Conservation (phyloP, 2,329 filamentous ascomycete species). For the Xylariaceae sp. region DNA sequence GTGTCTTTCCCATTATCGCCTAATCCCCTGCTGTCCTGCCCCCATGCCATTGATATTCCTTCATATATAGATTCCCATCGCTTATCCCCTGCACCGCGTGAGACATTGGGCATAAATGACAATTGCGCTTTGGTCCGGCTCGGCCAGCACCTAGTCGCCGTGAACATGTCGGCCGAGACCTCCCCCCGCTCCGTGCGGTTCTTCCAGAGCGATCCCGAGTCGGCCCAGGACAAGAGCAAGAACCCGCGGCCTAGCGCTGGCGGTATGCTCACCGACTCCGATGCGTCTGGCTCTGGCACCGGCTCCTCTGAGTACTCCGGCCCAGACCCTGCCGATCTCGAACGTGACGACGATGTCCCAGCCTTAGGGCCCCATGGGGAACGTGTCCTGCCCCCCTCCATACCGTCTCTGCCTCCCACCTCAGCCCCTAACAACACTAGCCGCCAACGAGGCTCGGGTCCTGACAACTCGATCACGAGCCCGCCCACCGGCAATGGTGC, state of each 20-base stretch:
- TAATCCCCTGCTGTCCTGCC: background rate
- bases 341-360: conserved; percentile 46
- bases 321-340: conserved; percentile 42
- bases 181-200: conserved; percentile 55
- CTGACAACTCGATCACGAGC: conserved; percentile 27
- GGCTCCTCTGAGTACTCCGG: conserved; percentile 43
- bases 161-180: conserved; percentile 38
- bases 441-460: conserved; percentile 37
- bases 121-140: conserved; percentile 23
- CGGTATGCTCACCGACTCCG: conserved; percentile 41
- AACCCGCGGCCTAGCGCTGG: conserved; percentile 35
- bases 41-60: background rate
- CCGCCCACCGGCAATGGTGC: conserved; percentile 27
- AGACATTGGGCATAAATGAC: conserved; percentile 3
- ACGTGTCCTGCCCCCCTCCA: conserved; percentile 36
- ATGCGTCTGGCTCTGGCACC: conserved; percentile 39
- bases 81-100: background rate
- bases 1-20: background rate
- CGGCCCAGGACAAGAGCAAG: conserved; percentile 40
- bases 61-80: background rate
- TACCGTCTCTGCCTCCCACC: conserved; percentile 40
- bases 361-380: conserved; percentile 43
- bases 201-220: conserved; percentile 45
- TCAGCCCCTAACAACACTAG: conserved; percentile 38
- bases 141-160: conserved; percentile 8